Evolutionary conservation across 1,284 basidiomycete genomes (phyloP), one percentile per base, ranked within the genome.

Genomic region (Bjerkandera adusta): DNA sequence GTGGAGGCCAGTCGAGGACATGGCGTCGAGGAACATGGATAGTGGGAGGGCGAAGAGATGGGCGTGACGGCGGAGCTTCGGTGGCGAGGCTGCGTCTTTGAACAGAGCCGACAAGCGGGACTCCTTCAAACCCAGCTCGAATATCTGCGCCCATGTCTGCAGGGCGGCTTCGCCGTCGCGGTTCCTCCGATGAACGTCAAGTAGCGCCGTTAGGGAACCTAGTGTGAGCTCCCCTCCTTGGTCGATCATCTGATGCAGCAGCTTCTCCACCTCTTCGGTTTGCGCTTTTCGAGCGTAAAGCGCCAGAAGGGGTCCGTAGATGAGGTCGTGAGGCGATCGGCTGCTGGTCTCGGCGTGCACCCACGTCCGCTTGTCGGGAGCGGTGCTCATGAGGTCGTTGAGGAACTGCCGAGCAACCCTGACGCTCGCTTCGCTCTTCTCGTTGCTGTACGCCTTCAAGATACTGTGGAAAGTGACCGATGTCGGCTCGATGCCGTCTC

Each of bases 21-120:
- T 68, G 3, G 81, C 77, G 56, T 92, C 84, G 52, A 97, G 81
- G 63, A 87, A 88, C 56, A 94, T 88, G 10, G 92, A 93, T 6
- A 98, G 68, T 0, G 95, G 89, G 38, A 87, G 65, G 55, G 83
- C 89, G 38, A 97, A 73, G 12, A 85, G 63, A 57, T 83, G 83
- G 30, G 75, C 68, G 27, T 68, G 72, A 25, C 67, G 68, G 29
- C 57, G 52, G n/a, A 58, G 43, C 21, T 48, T 47, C 10, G 46
- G 52, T 5, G 36, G 40, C 7, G 43, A 34, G 11, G 29, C n/a
- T 24, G 25, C 27, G 30, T 34, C 32, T 2, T 51, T 42, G 32
- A 51, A 41, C 12, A 51, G 32, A 22, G 50, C 64, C 41, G 47
- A 36, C 33, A 62, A 18, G 5, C 41, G 24, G 47, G 33, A 41